phyloP scores from a whole-genome alignment of 2,329 filamentous ascomycete species.

The Elsinoe perseae region DNA sequence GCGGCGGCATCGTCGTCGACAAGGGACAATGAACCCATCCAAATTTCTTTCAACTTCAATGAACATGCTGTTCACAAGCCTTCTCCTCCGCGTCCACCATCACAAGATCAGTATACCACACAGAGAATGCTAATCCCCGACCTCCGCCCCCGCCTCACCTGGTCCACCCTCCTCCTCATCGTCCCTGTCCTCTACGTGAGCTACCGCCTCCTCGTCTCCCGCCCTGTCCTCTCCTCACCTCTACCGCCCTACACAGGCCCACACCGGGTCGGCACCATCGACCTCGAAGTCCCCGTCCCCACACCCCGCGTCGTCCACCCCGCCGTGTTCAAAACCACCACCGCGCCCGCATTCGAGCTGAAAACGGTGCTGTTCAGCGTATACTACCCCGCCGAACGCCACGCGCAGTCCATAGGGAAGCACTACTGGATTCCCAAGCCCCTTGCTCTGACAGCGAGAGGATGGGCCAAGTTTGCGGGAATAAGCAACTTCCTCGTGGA shows the following conservation, averaged over 20 bases:
- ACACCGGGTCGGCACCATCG: constrained; percentile 38
- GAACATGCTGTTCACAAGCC: neutral
- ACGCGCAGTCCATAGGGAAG: constrained; percentile 23
- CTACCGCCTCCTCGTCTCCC: constrained; percentile 32
- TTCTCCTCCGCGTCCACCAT: neutral
- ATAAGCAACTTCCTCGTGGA: constrained; percentile 32
- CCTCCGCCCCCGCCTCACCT: constrained; percentile 21
- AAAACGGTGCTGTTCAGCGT: constrained; percentile 39
- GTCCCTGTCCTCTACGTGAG: constrained; percentile 25
- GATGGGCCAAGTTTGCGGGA: constrained; percentile 37
- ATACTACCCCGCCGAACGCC: constrained; percentile 37
- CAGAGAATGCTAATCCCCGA: constrained; percentile 14
- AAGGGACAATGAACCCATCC: neutral
- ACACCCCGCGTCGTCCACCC: constrained; percentile 30
- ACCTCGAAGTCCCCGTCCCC: constrained; percentile 35
- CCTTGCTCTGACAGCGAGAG: constrained; percentile 36
- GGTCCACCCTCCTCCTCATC: constrained; percentile 20
- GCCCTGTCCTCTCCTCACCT: constrained; percentile 36
- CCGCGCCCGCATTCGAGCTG: constrained; percentile 38
- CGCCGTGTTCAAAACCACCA: constrained; percentile 33
- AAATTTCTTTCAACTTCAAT: neutral
- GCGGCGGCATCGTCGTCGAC: neutral
- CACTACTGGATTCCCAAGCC: constrained; percentile 40
- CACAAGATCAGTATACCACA: neutral
- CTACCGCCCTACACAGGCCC: constrained; percentile 37